These are phyloP conservation scores for Aspergillus japonicus DNA, from an alignment of 2,329 filamentous ascomycete species.

Conservation along the genomic window DNA sequence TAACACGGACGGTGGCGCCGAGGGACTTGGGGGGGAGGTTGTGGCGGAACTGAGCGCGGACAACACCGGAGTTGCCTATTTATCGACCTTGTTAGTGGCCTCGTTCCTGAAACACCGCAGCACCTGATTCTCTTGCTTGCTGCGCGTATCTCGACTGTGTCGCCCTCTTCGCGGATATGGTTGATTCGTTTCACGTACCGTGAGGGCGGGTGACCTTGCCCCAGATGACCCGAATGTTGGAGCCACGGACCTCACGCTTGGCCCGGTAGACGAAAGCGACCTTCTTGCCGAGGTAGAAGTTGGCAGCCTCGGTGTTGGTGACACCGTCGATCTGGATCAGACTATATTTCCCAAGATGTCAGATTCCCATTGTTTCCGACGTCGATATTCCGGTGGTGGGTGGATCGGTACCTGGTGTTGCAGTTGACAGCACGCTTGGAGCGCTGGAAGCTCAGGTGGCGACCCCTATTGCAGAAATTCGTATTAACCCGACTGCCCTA, in stretches of 20 bases:
- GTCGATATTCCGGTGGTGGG: constrained; percentile 10
- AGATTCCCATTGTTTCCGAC: constrained; percentile 20
- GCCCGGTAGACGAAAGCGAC: constrained; percentile 98
- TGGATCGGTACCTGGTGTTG: constrained; percentile 60
- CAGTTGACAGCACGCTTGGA: constrained; percentile 89
- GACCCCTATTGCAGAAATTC: constrained; percentile 65
- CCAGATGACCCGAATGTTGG: constrained; percentile 99
- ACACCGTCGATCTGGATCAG: constrained; percentile 99
- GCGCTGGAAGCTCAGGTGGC: constrained; percentile 97
- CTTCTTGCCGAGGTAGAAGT: constrained; percentile 99
- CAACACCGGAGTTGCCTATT: constrained; percentile 92
- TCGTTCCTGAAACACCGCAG: background rate
- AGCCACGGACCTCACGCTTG: constrained; percentile 90
- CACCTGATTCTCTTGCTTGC: background rate
- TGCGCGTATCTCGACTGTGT: background rate
- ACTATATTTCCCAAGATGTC: constrained; percentile 44
- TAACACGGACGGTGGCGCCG: constrained; percentile 92
- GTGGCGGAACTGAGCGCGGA: constrained; percentile 93
- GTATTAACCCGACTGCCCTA: constrained; percentile 35
- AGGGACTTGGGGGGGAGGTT: constrained; percentile 97
- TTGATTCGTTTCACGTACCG: constrained; percentile 58
- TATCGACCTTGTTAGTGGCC: constrained; percentile 11
- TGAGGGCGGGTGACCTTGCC: constrained; percentile 96
- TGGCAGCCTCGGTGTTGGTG: constrained; percentile 82
- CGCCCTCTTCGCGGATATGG: constrained; percentile 3